Percentiles rank a stretch among this genome's conserved stretches.
phyloP scores from a whole-genome alignment of 2,329 filamentous ascomycete species.

The Aspergillus pseudonomiae region DNA sequence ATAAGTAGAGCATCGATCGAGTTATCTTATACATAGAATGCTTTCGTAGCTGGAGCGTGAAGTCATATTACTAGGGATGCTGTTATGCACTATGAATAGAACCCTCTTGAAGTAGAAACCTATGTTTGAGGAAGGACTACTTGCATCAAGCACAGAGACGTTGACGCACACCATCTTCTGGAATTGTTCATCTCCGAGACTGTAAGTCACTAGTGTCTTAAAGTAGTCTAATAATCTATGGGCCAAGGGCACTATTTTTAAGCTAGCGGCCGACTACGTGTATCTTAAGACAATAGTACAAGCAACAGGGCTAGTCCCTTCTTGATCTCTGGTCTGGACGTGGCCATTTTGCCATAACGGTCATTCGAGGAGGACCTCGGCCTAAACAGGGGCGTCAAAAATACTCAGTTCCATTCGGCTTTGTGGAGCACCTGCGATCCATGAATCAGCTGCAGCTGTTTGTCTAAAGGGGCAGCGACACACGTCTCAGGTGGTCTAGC shows the following conservation, averaged over 20 bases:
- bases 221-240: neutral
- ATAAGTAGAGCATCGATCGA: neutral
- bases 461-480: neutral
- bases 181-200: neutral
- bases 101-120: neutral
- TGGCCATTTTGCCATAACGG: neutral
- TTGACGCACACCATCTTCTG: neutral
- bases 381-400: neutral
- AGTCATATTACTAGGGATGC: neutral
- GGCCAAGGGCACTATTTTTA: neutral
- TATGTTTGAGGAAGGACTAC: neutral
- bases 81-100: neutral
- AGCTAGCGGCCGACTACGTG: neutral
- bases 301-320: neutral
- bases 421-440: neutral
- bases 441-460: neutral
- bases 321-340: neutral
- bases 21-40: neutral
- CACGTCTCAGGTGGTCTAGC: neutral
- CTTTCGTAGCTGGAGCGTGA: neutral
- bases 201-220: neutral
- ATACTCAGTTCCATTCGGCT: neutral
- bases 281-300: neutral
- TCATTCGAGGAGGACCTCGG: neutral
- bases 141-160: no score